These are phyloP conservation scores for Calonectria leucothoes DNA, from an alignment of 2,329 filamentous ascomycete species.

Conservation along the genomic window DNA sequence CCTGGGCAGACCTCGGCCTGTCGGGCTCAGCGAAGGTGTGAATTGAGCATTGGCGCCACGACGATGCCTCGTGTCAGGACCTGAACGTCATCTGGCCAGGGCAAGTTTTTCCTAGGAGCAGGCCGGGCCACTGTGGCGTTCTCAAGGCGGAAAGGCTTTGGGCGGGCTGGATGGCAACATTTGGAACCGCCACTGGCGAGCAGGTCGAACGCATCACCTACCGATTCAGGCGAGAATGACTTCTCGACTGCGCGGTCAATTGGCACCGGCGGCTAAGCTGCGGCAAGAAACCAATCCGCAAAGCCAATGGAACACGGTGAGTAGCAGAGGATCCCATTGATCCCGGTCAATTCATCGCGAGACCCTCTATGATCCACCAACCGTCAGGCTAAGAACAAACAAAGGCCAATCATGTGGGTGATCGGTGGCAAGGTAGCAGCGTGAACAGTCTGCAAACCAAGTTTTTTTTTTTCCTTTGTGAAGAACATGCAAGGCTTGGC, in stretches of 20 bases:
- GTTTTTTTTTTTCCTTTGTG: background rate
- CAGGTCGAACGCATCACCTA: background rate
- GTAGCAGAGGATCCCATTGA: background rate
- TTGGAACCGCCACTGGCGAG: background rate
- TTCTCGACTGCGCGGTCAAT: background rate
- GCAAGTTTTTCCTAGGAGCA: background rate
- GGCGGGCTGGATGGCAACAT: background rate
- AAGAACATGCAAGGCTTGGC: background rate
- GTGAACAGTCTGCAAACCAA: slow-evolving; percentile 3
- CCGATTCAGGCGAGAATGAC: slow-evolving; percentile 7
- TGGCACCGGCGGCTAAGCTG: slow-evolving; percentile 13
- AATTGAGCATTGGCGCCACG: slow-evolving; percentile 20
- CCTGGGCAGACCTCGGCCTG: background rate
- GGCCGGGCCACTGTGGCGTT: background rate
- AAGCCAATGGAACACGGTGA: background rate
- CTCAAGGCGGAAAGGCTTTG: slow-evolving; percentile 16
- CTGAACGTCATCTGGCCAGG: slow-evolving; percentile 1
- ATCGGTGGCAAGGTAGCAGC: slow-evolving; percentile 15
- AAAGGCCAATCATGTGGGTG: background rate
- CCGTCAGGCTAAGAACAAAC: slow-evolving; percentile 13
- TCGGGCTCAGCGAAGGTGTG: background rate
- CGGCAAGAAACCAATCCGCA: background rate
- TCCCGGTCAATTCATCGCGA: slow-evolving; percentile 7
- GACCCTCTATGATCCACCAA: slow-evolving; percentile 6
- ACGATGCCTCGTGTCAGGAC: background rate